Base-by-base conservation (phyloP, 371 early-diverging fungal genomes). In the Pancytospora epiphaga region DNA sequence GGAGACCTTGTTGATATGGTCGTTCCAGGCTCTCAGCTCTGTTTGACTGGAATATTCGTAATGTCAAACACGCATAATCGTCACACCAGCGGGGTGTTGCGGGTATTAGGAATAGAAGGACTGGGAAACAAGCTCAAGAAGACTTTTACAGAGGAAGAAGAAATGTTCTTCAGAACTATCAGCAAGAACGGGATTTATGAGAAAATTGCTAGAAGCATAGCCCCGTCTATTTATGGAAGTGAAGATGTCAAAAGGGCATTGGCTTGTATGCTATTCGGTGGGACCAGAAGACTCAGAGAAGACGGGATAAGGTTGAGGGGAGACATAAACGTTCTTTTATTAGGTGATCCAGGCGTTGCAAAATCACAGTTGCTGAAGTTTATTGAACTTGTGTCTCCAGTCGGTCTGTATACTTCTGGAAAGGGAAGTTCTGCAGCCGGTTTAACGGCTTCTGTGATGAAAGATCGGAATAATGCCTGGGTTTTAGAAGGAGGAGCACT, bases 341-440 rank as follows among this genome's bases (percentile, higher is more conserved):
- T 99, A n/a, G 99, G 83, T 27, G 99, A 99, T 84, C 99, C 99
- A 1, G 97, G 97, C 73, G 92, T 95, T 34, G 99, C 99, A 63
- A 99, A 97, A 82, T 89, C 89, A 18, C 99, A 99, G 82, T 82
- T 99, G 73, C 85, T 99, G 36, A 96, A 96, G 85, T 97, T 97
- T 85, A 89, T 92, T 22, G 93, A 94, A n/a, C 70, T 81, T 77
- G 87, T 90, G 0, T 88, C 97, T 0, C 95, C 97, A 2, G 90
- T 95, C 60, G 90, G 92, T 19, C 93, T 87, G 12, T 91, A 90
- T 80, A 90, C 91, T 0, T 87, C 87, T 62, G 91, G 91, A 56
- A 90, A 90, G 73, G 91, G 91, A 38, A 85, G 85, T 68, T 86
- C 86, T 76, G 91, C 91, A 4, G 91, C 90, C 1, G 91, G 91